phyloP scores from a whole-genome alignment of 495 filamentous ascomycete species.

The Xylaria sp. region DNA sequence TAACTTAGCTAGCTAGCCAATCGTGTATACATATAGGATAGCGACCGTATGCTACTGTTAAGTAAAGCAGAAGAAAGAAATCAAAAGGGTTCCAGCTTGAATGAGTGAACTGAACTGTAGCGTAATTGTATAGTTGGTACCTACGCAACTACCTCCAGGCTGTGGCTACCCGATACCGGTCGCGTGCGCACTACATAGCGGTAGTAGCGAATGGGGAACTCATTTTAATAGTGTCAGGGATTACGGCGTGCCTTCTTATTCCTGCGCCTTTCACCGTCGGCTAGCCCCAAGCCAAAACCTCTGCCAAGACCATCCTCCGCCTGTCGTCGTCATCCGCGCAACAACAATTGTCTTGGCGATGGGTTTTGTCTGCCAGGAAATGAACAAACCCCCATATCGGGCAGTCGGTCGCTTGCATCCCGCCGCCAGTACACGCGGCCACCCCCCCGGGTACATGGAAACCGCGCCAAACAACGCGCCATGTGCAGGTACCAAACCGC shows the following conservation, averaged over 20 bases:
- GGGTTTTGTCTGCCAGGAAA: conserved; percentile 14
- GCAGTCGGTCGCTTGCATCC: conserved; percentile 5
- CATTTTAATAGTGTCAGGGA: not conserved
- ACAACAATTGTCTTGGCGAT: conserved; percentile 14
- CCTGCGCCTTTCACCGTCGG: not conserved
- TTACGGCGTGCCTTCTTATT: not conserved
- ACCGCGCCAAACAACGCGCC: not conserved
- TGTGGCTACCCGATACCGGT: not conserved
- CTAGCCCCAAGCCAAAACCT: not conserved
- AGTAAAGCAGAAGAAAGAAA: too few relatives aligned
- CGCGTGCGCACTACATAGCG: not conserved
- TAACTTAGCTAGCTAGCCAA: too few relatives aligned
- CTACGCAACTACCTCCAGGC: too few relatives aligned
- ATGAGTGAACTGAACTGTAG: too few relatives aligned
- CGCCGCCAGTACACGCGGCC: not conserved
- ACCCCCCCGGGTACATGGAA: not conserved
- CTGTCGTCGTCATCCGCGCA: conserved; percentile 9
- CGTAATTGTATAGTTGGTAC: not conserved
- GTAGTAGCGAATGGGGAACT: not conserved
- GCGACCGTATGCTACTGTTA: too few relatives aligned
- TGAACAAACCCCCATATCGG: not conserved
- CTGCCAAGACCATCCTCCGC: not conserved
- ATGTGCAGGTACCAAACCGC: not conserved
- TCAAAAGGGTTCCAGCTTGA: too few relatives aligned
- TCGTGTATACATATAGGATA: too few relatives aligned